A percentile compares a stretch with the other conserved stretches of the same genome.
phyloP scores from a whole-genome alignment of 768 basidiomycete genomes.

The Leccinum olivaceopallidum region DNA sequence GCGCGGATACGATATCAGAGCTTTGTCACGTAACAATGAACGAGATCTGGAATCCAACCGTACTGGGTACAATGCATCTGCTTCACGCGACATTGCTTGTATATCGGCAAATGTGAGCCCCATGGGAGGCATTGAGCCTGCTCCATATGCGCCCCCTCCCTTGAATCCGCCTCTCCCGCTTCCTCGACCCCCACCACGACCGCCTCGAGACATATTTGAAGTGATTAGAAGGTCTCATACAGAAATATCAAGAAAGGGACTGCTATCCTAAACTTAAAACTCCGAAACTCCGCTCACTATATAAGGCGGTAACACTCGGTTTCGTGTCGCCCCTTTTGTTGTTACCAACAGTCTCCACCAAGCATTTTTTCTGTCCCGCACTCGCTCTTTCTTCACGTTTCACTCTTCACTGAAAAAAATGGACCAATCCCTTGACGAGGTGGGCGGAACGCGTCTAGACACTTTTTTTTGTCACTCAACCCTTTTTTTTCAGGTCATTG shows the following conservation, averaged over 20 bases:
- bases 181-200: conserved; percentile 48
- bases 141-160: conserved; percentile 41
- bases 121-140: conserved; percentile 59
- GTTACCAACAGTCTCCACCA: conserved; percentile 22
- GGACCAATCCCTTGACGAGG: conserved; percentile 87
- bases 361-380: background rate
- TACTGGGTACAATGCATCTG: conserved; percentile 80
- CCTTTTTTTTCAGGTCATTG: conserved; percentile 56
- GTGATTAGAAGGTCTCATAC: conserved; percentile 3
- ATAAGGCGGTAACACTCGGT: conserved; percentile 15
- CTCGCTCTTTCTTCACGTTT: background rate
- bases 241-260: background rate
- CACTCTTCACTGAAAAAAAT: conserved; percentile 43
- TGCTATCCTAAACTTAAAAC: conserved; percentile 13
- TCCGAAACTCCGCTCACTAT: conserved; percentile 29
- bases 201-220: conserved; percentile 52
- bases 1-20: conserved; percentile 24
- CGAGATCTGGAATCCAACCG: conserved; percentile 34
- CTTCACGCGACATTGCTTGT: conserved; percentile 74
- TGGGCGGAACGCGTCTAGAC: conserved; percentile 35
- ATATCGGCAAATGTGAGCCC: conserved; percentile 81
- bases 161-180: conserved; percentile 66
- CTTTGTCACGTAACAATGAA: conserved; percentile 16
- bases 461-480: conserved; percentile 9
- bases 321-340: conserved; percentile 31